A percentile compares a stretch with the other conserved stretches of the same genome.
phyloP scores from a whole-genome alignment of 169 alveolate species.

The Theileria equi region DNA sequence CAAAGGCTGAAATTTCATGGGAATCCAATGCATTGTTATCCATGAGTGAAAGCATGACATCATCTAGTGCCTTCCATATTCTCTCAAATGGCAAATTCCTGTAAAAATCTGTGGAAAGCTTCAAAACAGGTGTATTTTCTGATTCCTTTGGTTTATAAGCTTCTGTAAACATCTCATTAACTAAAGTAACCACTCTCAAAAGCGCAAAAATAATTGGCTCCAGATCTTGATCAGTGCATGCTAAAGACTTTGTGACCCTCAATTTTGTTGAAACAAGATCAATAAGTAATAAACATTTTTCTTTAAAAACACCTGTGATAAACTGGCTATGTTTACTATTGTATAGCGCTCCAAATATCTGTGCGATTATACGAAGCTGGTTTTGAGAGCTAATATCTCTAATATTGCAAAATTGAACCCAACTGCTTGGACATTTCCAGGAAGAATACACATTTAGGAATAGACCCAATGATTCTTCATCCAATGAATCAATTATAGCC shows the following conservation, averaged over 20 bases:
- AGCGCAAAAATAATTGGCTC: constrained; percentile 35
- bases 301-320: not conserved
- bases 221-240: not conserved
- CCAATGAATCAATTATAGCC: constrained; percentile 25
- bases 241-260: not conserved
- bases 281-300: not conserved
- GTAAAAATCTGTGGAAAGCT: constrained; percentile 19
- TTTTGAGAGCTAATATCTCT: constrained; percentile 26
- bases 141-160: not conserved
- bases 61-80: constrained; percentile 41
- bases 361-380: constrained; percentile 34
- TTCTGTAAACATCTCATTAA: constrained; percentile 19
- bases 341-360: constrained; percentile 33
- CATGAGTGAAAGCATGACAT: not conserved
- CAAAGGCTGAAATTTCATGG: constrained; percentile 15
- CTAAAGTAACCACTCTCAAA: constrained; percentile 30
- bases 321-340: not conserved
- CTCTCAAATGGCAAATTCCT: constrained; percentile 24
- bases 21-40: constrained; percentile 8
- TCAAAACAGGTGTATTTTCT: not conserved
- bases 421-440: constrained; percentile 45
- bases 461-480: constrained; percentile 13
- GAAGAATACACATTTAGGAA: constrained; percentile 45
- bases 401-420: constrained; percentile 28
- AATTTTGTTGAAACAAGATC: not conserved